Conservation (phyloP, 2,329 filamentous ascomycete genomes). For the Alternaria longipes region DNA sequence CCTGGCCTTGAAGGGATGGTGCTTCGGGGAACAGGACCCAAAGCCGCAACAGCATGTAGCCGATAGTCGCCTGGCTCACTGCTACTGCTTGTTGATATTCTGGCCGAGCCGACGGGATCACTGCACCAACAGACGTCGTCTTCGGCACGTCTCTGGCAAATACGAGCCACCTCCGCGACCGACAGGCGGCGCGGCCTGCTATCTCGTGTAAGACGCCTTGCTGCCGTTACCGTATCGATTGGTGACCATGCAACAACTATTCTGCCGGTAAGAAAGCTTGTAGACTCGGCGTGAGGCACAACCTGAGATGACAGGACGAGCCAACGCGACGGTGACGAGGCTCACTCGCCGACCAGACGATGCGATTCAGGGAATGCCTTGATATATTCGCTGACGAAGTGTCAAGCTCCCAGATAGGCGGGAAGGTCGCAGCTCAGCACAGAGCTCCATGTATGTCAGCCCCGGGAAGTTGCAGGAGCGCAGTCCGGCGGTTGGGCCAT, state of each 20-base stretch:
- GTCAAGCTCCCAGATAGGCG: constrained; percentile 20
- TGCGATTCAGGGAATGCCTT: constrained; percentile 4
- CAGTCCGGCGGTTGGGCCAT: constrained; percentile 4
- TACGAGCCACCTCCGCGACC: constrained; percentile 7
- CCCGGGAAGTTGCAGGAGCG: constrained; percentile 1
- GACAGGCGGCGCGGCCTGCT: constrained; percentile 11
- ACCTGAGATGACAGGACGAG: constrained; percentile 7
- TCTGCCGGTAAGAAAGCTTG: constrained; percentile 15
- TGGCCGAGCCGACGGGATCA: constrained; percentile 28
- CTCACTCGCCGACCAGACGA: constrained; percentile 16
- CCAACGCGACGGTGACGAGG: background rate
- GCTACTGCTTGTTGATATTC: background rate
- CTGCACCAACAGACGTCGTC: constrained; percentile 12
- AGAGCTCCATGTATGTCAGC: constrained; percentile 5
- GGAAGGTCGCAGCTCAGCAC: constrained; percentile 19
- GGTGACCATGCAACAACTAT: constrained; percentile 3
- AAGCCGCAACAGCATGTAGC: constrained; percentile 25
- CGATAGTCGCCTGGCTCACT: constrained; percentile 21
- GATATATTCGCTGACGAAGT: constrained; percentile 16
- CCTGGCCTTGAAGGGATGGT: constrained; percentile 1
- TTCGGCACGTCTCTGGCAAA: constrained; percentile 16
- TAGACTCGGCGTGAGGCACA: constrained; percentile 12
- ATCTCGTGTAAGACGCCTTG: constrained; percentile 23
- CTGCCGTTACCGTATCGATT: constrained; percentile 8
- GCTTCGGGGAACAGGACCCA: constrained; percentile 25